These are phyloP conservation scores for Microstroma glucosiphilum DNA, from an alignment of 1,284 basidiomycete genomes.

Conservation along the genomic window DNA sequence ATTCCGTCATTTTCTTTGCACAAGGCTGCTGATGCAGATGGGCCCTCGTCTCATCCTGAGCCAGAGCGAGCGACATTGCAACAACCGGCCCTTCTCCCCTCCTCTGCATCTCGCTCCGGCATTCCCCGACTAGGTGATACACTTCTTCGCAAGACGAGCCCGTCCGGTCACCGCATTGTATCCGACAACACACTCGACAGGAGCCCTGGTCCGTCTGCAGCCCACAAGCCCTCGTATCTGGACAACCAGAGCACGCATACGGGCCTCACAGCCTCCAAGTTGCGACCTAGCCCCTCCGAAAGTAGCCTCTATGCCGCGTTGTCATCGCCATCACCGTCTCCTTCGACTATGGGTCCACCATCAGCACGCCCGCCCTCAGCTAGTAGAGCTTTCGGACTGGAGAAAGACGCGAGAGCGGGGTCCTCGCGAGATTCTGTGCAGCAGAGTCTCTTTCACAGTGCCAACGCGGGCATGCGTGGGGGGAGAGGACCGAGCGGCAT, in stretches of 20 bases:
- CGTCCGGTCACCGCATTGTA: background rate
- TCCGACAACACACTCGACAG: background rate
- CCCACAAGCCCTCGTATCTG: too few relatives aligned
- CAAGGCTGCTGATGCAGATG: too few relatives aligned
- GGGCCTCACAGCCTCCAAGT: background rate
- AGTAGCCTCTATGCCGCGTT: background rate
- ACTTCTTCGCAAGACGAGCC: slow-evolving; percentile 3
- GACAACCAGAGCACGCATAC: background rate
- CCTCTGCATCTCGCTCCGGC: background rate
- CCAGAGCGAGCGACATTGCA: too few relatives aligned
- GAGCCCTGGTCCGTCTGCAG: background rate
- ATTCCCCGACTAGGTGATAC: slow-evolving; percentile 4
- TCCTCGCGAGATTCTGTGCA: background rate
- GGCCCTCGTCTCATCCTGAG: too few relatives aligned
- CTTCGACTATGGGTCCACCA: background rate
- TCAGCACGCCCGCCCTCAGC: background rate
- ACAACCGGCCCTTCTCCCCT: too few relatives aligned
- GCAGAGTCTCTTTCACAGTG: background rate
- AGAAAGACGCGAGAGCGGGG: background rate
- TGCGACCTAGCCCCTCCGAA: background rate
- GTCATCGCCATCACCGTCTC: background rate
- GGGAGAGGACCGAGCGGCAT: background rate
- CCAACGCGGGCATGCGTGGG: background rate
- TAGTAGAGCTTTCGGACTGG: background rate
- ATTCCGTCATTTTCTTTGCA: too few relatives aligned